These are phyloP conservation scores for Diutina neorugosa DNA, from an alignment of 1,139 yeast species.

Conservation along the genomic window DNA sequence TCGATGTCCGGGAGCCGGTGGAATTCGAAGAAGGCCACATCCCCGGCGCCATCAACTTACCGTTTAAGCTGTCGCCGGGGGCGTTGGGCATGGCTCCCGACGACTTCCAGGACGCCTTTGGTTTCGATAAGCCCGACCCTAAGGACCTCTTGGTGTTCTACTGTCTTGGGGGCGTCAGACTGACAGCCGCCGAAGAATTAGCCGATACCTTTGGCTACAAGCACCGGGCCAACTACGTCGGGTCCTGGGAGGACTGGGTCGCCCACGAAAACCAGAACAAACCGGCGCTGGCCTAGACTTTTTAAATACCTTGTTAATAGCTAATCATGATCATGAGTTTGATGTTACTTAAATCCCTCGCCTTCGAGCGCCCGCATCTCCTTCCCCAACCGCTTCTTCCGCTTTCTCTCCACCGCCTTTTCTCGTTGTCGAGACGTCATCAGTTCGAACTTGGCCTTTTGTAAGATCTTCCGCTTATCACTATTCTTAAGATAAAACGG, in stretches of 20 bases:
- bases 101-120: slow-evolving; percentile 72
- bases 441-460: slow-evolving; percentile 75
- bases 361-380: slow-evolving; percentile 77
- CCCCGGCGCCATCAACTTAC: slow-evolving; percentile 79
- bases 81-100: slow-evolving; percentile 72
- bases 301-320: slow-evolving; percentile 2
- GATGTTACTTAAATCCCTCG: slow-evolving; percentile 4
- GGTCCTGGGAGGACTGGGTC: slow-evolving; percentile 84
- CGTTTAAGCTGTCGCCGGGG: slow-evolving; percentile 88
- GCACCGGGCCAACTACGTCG: slow-evolving; percentile 65
- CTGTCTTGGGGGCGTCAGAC: slow-evolving; percentile 88
- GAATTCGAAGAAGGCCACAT: slow-evolving; percentile 65
- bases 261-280: slow-evolving; percentile 22
- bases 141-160: slow-evolving; percentile 75
- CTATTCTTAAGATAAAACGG: slow-evolving; percentile 62
- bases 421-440: slow-evolving; percentile 80
- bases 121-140: slow-evolving; percentile 66
- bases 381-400: slow-evolving; percentile 86
- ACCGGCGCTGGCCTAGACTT: neutral
- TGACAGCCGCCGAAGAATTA: slow-evolving; percentile 81
- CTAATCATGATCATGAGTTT: neutral
- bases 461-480: slow-evolving; percentile 75
- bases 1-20: slow-evolving; percentile 87
- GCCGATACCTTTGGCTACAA: slow-evolving; percentile 85
- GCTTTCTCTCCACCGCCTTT: slow-evolving; percentile 82